Base-by-base conservation (phyloP, 2,329 filamentous ascomycete species). In the Gnomoniopsis smithogilvyi region DNA sequence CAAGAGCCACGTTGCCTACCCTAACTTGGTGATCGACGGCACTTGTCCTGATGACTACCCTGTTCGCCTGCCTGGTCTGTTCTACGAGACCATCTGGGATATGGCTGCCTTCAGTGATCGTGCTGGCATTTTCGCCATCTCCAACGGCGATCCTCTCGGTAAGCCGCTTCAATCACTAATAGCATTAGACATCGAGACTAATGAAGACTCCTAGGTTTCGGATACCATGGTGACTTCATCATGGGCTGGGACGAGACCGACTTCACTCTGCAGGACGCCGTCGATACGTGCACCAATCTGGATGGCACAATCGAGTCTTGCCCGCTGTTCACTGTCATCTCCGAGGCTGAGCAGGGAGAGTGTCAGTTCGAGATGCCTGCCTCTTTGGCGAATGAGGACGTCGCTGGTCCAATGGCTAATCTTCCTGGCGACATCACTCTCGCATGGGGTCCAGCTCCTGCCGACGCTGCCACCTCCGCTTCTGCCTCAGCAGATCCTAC, bases 61-160 rank as follows among this genome's bases (percentile, higher is more conserved):
- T 14, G 80, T 80, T 19, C 87, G 90, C 58, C 72, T 95, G 24
- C 86, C 89, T 2, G 88, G 88, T 62, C 80, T 97, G 51, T 88
- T 96, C 72, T 96, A 82, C 71, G 92, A 97, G 77, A 91, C 88
- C 36, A 96, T 96, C 71, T 96, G 87, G 84, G 78, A 88, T 69
- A 95, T 91, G 10, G 73, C 82, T 52, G 79, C 78, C 1, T 96
- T 90, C 72, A 76, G 74, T 30, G 81, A 80, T 58, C 74, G 81
- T 22, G 74, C 80, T 8, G 91, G 92, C 54, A 73, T 85, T 64
- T 96, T 96, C 68, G 79, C 92, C 52, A 74, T 96, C 53, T 78
- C 91, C 51, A 92, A 92, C 66, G 91, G 91, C 62, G 92, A 97
- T 67, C 80, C 84, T 26, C 87, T 87, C 66, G 89, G 88, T 84